These are phyloP conservation scores for Davidsoniella virescens DNA, from an alignment of 2,329 filamentous ascomycete genomes.

Conservation along the genomic window DNA sequence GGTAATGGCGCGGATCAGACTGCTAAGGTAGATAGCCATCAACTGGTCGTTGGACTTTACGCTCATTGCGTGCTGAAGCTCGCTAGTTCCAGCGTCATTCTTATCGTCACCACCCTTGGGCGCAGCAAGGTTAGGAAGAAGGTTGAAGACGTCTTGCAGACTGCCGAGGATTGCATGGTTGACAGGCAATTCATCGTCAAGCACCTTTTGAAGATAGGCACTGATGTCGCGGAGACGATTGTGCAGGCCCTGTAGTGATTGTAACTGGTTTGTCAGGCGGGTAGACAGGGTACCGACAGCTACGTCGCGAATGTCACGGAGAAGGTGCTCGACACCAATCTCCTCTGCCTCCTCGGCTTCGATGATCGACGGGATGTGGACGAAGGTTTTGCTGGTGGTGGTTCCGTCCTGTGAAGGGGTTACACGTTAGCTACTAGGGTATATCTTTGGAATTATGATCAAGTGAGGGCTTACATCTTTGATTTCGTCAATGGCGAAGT, in stretches of 20 bases:
- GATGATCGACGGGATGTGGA: slow-evolving; percentile 95
- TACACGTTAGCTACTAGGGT: slow-evolving; percentile 5
- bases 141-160: slow-evolving; percentile 98
- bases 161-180: slow-evolving; percentile 97
- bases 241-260: slow-evolving; percentile 91
- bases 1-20: slow-evolving; percentile 90
- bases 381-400: slow-evolving; percentile 90
- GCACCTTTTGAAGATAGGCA: slow-evolving; percentile 86
- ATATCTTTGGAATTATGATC: neutral
- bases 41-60: slow-evolving; percentile 98
- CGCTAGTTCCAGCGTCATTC: slow-evolving; percentile 42
- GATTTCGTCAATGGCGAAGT: slow-evolving; percentile 98
- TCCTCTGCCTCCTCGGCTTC: slow-evolving; percentile 98
- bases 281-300: slow-evolving; percentile 93
- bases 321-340: slow-evolving; percentile 93
- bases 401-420: slow-evolving; percentile 61
- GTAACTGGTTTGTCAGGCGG: slow-evolving; percentile 90
- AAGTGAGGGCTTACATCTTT: slow-evolving; percentile 46
- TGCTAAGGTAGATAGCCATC: slow-evolving; percentile 95
- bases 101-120: slow-evolving; percentile 50
- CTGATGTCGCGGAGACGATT: slow-evolving; percentile 89
- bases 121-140: slow-evolving; percentile 86
- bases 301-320: slow-evolving; percentile 95
- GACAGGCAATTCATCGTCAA: slow-evolving; percentile 80
- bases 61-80: slow-evolving; percentile 91